A percentile compares a stretch with the other conserved stretches of the same genome.
Evolutionary conservation across 2,329 filamentous ascomycete genomes (phyloP).

Genomic region (Clonostachys rhizophaga): DNA sequence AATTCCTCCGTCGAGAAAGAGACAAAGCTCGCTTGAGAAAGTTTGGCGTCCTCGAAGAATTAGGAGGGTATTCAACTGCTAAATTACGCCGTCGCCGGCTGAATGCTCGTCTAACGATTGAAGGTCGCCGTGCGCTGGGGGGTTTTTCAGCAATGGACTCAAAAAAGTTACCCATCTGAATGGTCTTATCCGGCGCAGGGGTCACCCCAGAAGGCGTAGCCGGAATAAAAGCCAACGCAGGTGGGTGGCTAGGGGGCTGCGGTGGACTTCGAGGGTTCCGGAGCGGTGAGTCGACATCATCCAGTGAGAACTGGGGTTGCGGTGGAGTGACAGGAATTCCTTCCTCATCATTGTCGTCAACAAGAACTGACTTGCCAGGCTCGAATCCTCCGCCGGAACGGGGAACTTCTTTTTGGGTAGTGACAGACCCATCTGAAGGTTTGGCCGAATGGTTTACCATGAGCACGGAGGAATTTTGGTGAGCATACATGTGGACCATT

Average conservation of each 20-base stretch:
- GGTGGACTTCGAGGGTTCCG: conserved; percentile 59
- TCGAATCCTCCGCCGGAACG: background rate
- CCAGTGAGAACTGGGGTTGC: conserved; percentile 39
- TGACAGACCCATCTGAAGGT: conserved; percentile 39
- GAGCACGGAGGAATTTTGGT: conserved; percentile 60
- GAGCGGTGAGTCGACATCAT: conserved; percentile 56
- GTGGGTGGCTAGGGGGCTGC: conserved; percentile 36
- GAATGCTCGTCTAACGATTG: conserved; percentile 49
- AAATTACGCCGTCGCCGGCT: conserved; percentile 36
- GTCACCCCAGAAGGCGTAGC: conserved; percentile 58
- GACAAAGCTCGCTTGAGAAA: conserved; percentile 49
- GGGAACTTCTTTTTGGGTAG: conserved; percentile 12
- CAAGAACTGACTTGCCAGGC: background rate
- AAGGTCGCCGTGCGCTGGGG: conserved; percentile 35
- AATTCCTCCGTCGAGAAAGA: conserved; percentile 28
- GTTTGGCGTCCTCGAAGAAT: conserved; percentile 29
- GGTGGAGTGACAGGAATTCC: conserved; percentile 43
- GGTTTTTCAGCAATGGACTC: conserved; percentile 33
- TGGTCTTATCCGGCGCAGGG: conserved; percentile 45
- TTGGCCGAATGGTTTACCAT: conserved; percentile 53
- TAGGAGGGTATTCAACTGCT: conserved; percentile 33
- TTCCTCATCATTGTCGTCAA: conserved; percentile 19
- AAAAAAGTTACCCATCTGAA: conserved; percentile 48
- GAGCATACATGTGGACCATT: conserved; percentile 57
- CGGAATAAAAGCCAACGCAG: conserved; percentile 54